Evolutionary conservation across 2,329 filamentous ascomycete genomes (phyloP), one percentile per base, ranked within the genome.

Genomic region (Akanthomyces dipterigenus): DNA sequence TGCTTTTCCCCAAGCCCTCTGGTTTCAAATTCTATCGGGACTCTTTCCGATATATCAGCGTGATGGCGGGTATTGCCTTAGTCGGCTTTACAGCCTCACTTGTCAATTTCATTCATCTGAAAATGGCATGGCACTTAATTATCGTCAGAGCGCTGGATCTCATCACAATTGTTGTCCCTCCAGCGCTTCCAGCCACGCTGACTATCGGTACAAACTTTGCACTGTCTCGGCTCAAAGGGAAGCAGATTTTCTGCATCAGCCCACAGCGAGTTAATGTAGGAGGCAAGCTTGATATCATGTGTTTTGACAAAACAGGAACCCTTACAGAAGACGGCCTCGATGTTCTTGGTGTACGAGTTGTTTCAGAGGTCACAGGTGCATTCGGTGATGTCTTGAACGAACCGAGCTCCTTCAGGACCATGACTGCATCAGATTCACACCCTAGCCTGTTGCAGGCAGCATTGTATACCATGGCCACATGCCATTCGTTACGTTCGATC

Each of bases 301-400:
- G 93, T 74, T 99, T 99, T 66, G 95, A 99, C 76, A 99, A 99
- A 77, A 99, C 95, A 0, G 95, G 95, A n/a, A 99, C 95, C 0
- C 78, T 99, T 59, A 99, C 95, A 0, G 95, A 98, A 74, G 95
- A 99, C 72, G 95, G 95, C 0, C 77, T 99, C 46, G 96, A 99
- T 72, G 91, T 99, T 20, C 81, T 99, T 14, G 95, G 95, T 14
- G 86, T 96, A 22, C 86, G 91, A 38, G 86, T 95, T 7, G 91
- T 91, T 11, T 85, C 88, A 61, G 79, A 82, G 54, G 81, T 82
- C 1, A 74, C 76, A 3, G 78, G 82, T 45, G 76, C 83, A 58
- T 96, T 98, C 68, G 88, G 87, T 57, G 90, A 95, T 20, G 80
- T 96, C 4, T 79, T 96, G 18, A 82, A 86, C 0, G 85, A 90